Percentiles rank a stretch among this genome's conserved stretches.
These are phyloP conservation scores for Penicillium chermesinum DNA, from an alignment of 495 filamentous ascomycete genomes.

Conservation along the genomic window DNA sequence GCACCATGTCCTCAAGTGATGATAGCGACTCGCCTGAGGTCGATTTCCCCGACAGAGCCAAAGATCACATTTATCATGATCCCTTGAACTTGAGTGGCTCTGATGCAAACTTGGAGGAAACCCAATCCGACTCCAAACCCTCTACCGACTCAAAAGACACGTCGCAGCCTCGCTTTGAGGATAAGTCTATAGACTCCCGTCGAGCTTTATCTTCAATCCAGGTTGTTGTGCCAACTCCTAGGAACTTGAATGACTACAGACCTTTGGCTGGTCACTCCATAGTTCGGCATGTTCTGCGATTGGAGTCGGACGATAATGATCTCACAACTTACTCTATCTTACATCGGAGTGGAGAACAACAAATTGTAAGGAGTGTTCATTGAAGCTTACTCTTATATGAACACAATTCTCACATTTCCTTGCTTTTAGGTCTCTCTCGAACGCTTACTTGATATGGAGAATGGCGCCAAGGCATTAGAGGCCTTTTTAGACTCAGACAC, in stretches of 20 bases:
- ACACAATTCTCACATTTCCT: constrained; percentile 10
- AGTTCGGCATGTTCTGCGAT: constrained; percentile 35
- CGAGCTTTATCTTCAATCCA: constrained; percentile 15
- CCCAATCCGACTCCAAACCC: no score
- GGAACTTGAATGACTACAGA: constrained; percentile 43
- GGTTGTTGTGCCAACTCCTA: constrained; percentile 29
- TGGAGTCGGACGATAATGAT: constrained; percentile 23
- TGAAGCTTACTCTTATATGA: neutral
- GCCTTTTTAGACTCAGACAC: constrained; percentile 14
- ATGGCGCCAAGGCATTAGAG: constrained; percentile 28
- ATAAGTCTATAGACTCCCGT: no score
- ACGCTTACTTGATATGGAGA: constrained; percentile 27
- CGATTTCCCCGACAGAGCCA: neutral
- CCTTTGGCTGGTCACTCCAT: constrained; percentile 42
- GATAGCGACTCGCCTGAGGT: constrained; percentile 12
- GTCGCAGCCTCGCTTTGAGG: no score
- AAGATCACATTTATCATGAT: no score
- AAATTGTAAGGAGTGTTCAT: constrained; percentile 32
- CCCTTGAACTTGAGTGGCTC: no score
- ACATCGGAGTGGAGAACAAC: constrained; percentile 41
- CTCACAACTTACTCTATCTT: constrained; percentile 38
- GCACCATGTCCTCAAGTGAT: neutral
- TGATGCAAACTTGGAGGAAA: no score
- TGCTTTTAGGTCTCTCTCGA: constrained; percentile 22
- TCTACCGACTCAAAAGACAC: no score